phyloP scores from a whole-genome alignment of 805 yeast genomes.

The Kodamaea laetipori region DNA sequence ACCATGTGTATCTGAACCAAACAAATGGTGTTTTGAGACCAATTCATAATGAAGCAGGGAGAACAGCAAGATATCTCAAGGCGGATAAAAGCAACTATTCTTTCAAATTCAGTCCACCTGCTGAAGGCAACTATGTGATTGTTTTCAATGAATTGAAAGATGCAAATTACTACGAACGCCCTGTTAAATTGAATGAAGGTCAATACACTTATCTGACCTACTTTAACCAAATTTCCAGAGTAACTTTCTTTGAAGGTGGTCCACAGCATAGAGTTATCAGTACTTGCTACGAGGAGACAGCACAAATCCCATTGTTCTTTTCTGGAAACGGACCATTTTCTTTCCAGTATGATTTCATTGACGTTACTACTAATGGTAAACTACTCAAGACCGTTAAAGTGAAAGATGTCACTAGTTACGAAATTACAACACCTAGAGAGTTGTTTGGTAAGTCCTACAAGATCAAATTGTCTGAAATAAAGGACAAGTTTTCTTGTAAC shows the following conservation, averaged over 20 bases:
- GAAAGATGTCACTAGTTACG: constrained; percentile 38
- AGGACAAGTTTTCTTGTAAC: constrained; percentile 77
- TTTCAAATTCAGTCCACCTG: constrained; percentile 71
- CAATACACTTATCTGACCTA: constrained; percentile 65
- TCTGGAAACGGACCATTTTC: constrained; percentile 82
- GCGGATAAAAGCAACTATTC: constrained; percentile 26
- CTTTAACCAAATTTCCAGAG: constrained; percentile 66
- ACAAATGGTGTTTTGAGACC: constrained; percentile 35
- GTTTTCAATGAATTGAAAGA: constrained; percentile 68
- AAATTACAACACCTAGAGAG: constrained; percentile 57
- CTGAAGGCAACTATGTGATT: constrained; percentile 80
- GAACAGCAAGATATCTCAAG: constrained; percentile 27
- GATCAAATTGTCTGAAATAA: constrained; percentile 61
- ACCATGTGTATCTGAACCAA: constrained; percentile 54
- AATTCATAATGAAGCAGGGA: constrained; percentile 34
- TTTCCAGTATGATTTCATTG: constrained; percentile 67
- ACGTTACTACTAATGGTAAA: constrained; percentile 31
- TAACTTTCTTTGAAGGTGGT: constrained; percentile 30
- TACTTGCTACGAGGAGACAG: constrained; percentile 34
- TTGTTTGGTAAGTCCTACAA: constrained; percentile 72
- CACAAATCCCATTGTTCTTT: constrained; percentile 54
- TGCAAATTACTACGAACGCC: constrained; percentile 52
- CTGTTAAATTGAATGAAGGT: constrained; percentile 30
- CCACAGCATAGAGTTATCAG: constrained; percentile 20
- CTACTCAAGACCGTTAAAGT: constrained; percentile 32